Evolutionary conservation across 805 yeast species (phyloP), one percentile per base, ranked within the genome.

Genomic region (Lipomyces mesembrius): DNA sequence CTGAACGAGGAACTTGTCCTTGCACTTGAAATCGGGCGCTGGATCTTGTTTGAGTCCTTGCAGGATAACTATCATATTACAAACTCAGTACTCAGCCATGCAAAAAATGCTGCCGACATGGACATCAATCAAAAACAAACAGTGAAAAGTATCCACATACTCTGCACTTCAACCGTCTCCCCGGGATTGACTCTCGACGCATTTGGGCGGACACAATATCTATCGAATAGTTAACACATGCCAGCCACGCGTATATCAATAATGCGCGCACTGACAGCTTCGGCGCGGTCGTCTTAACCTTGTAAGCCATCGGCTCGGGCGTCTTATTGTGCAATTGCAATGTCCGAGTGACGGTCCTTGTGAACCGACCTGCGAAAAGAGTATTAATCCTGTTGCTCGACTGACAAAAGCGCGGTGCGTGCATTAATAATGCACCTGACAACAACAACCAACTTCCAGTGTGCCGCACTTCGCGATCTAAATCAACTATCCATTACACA

Each of bases 241-340:
- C 34, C 8, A 20, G 27, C 53, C 53, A n/a, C 53, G 27, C 11
- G 14, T 29, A 22, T 25, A 7, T 5, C 39, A 49, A 27, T 59
- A 63, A 60, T 29, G 57, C 49, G 49, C 20, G 55, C 46, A 62
- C 79, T 9, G 72, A 89, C 79, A 91, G 83, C 79, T 91, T 93
- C 68, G 99, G 99, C 9, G 98, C 98, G 6, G 99, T 95, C 57
- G 99, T 94, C 81, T 94, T 95, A 76, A 95, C 98, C 82, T 95
- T 95, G 84, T 92, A 95, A 37, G 97, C 97, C 57, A 88, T 83
- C 39, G 87, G 80, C 63, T 82, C 82, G 17, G 85, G 78, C 53
- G 88, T 81, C 73, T 87, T 88, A 77, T 90, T 89, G 53, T 82
- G 70, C 71, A 88, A 83, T 57, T 80, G 77, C 74, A 88, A 81